Percentiles rank a stretch among this genome's conserved stretches.
phyloP scores from a whole-genome alignment of 2,329 filamentous ascomycete genomes.

The Rutstroemia sp. region DNA sequence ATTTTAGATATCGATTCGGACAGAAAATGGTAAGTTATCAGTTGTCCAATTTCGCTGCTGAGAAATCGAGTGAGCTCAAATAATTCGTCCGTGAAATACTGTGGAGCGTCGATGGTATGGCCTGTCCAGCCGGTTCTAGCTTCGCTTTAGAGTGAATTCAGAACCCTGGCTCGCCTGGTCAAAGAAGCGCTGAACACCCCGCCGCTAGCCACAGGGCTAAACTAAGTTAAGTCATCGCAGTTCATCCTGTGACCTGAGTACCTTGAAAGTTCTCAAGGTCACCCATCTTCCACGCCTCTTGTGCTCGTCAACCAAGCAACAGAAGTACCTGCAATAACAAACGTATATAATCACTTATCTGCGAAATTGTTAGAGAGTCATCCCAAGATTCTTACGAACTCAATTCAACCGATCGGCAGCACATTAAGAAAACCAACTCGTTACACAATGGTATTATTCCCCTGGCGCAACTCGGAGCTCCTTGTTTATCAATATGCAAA shows the following conservation, averaged over 20 bases:
- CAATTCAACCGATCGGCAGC: background rate
- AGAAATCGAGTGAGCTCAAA: background rate
- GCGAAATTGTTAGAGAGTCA: too few species aligned
- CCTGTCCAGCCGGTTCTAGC: background rate
- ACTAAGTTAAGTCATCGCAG: background rate
- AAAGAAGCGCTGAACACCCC: background rate
- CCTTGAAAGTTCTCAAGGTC: background rate
- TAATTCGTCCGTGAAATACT: too few species aligned
- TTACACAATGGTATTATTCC: slow-evolving; percentile 5
- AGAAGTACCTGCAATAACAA: background rate
- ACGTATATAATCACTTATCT: background rate
- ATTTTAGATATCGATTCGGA: background rate
- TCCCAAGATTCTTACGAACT: background rate
- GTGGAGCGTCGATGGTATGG: background rate
- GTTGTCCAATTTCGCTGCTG: background rate
- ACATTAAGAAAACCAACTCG: background rate
- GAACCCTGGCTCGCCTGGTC: background rate
- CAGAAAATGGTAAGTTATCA: background rate
- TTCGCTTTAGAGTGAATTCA: too few species aligned
- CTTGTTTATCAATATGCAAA: background rate
- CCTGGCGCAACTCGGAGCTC: background rate
- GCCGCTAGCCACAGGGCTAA: background rate
- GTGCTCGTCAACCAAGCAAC: background rate
- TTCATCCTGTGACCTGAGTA: slow-evolving; percentile 2
- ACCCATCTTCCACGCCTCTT: background rate